These are phyloP conservation scores for Cytospora piceae DNA, from an alignment of 2,329 filamentous ascomycete species.

Conservation along the genomic window DNA sequence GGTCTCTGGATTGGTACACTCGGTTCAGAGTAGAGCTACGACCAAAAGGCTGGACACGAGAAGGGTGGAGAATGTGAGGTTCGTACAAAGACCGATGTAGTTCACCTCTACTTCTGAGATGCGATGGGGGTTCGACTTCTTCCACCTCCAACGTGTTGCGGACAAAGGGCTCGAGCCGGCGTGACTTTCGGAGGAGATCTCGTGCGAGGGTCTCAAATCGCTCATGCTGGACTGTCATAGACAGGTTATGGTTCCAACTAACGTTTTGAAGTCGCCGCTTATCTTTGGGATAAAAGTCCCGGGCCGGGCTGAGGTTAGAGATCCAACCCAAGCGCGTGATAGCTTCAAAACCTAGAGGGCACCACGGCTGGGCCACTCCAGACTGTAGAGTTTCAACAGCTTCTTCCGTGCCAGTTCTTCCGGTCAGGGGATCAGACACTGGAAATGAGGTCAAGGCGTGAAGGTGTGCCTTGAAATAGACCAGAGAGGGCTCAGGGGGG, in stretches of 20 bases:
- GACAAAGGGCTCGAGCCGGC: constrained; percentile 35
- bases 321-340: constrained; percentile 33
- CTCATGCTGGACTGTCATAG: constrained; percentile 45
- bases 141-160: not conserved
- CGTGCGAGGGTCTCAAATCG: constrained; percentile 38
- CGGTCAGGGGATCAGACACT: constrained; percentile 60
- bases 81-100: constrained; percentile 24
- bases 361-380: constrained; percentile 55
- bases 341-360: constrained; percentile 32
- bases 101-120: constrained; percentile 17
- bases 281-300: constrained; percentile 44
- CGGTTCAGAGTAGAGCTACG: not conserved
- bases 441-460: constrained; percentile 65
- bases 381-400: constrained; percentile 54
- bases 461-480: constrained; percentile 60
- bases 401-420: constrained; percentile 64
- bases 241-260: constrained; percentile 39
- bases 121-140: not conserved
- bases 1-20: constrained; percentile 3
- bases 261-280: constrained; percentile 42
- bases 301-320: constrained; percentile 36
- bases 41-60: rapidly evolving
- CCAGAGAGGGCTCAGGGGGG: constrained; percentile 56
- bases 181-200: constrained; percentile 39
- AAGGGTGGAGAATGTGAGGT: constrained; percentile 26